These are phyloP conservation scores for Chrysanthemum makinoi DNA, from an alignment of 129 eudicot species.

Conservation along the genomic window DNA sequence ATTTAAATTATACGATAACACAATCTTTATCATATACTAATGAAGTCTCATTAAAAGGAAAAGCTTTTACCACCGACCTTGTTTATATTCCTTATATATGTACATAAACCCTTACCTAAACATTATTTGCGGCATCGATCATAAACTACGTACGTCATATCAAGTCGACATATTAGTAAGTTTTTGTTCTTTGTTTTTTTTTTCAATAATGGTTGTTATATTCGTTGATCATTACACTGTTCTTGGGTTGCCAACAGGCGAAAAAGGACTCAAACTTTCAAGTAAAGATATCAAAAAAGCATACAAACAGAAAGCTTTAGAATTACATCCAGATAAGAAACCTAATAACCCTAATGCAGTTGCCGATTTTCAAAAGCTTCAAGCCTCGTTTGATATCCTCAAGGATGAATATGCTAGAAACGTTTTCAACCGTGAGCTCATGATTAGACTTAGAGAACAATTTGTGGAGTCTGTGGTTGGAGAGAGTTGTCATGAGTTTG, in stretches of 20 bases:
- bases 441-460: neutral
- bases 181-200: no score
- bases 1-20: no score
- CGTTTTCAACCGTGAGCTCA: neutral
- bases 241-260: neutral
- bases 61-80: no score
- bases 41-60: no score
- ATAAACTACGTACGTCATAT: no score
- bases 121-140: no score
- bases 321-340: slow-evolving; percentile 1
- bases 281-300: neutral
- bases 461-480: no score
- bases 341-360: neutral
- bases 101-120: no score
- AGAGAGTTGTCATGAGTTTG: no score
- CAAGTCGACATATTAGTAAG: no score
- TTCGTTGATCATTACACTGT: neutral
- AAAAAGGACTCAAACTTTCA: neutral
- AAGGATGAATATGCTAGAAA: slow-evolving; percentile 1
- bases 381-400: neutral
- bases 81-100: no score
- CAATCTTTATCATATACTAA: no score
- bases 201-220: neutral
- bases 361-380: slow-evolving; percentile 6
- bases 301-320: neutral